phyloP scores from a whole-genome alignment of 1,284 basidiomycete species.

The Puccinia hordei region DNA sequence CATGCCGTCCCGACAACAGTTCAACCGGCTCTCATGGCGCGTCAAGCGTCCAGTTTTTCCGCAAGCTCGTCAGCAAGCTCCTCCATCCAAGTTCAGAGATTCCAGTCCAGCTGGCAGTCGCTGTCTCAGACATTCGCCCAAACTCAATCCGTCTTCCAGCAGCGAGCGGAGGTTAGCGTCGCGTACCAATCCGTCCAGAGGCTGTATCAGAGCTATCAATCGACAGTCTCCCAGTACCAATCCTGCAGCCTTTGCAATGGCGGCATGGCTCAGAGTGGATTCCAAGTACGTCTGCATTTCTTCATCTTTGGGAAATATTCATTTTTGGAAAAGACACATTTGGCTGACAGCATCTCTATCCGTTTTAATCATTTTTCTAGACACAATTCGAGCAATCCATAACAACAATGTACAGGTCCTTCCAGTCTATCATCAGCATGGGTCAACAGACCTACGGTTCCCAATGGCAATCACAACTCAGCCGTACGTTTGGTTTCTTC shows the following conservation, averaged over 20 bases:
- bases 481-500: not conserved
- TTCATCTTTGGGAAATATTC: not conserved
- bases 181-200: conserved; percentile 16
- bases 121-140: conserved; percentile 1
- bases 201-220: conserved; percentile 15
- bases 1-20: not conserved
- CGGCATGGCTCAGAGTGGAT: conserved; percentile 2
- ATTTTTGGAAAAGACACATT: not conserved
- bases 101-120: not conserved
- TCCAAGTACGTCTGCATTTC: not conserved
- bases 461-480: not conserved
- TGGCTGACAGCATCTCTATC: not conserved
- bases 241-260: not conserved
- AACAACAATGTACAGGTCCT: not conserved
- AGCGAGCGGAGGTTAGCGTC: not conserved
- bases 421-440: not conserved
- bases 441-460: not conserved
- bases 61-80: not conserved
- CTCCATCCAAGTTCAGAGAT: no score
- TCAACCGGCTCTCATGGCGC: not conserved
- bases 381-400: conserved; percentile 1
- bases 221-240: not conserved
- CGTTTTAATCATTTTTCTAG: not conserved
- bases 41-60: not conserved
- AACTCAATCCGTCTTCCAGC: not conserved